These are phyloP conservation scores for Mesotaenium endlicherianum DNA, from an alignment of 139 green algal species.

Conservation along the genomic window DNA sequence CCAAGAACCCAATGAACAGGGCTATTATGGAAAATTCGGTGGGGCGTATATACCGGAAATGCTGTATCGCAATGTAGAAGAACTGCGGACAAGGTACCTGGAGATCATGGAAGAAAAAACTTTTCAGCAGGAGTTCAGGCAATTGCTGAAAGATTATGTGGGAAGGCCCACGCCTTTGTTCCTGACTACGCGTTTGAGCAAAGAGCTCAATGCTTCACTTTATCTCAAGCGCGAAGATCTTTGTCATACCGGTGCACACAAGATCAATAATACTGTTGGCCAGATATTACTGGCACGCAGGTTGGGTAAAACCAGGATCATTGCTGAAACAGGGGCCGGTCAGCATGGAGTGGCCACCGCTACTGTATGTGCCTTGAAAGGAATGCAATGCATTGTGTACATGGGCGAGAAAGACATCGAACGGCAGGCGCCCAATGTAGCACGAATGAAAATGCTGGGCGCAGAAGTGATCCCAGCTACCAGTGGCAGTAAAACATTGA, in stretches of 20 bases:
- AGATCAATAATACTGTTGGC: slow-evolving; percentile 98
- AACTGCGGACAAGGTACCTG: too few relatives aligned
- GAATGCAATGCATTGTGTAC: slow-evolving; percentile 95
- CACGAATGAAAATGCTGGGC: slow-evolving; percentile 94
- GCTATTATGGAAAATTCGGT: too few relatives aligned
- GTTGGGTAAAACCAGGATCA: slow-evolving; percentile 86
- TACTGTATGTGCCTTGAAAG: slow-evolving; percentile 88
- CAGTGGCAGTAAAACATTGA: slow-evolving; percentile 88
- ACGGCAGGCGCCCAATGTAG: slow-evolving; percentile 94
- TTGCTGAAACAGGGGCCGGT: slow-evolving; percentile 94
- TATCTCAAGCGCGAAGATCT: slow-evolving; percentile 98
- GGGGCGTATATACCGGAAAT: too few relatives aligned
- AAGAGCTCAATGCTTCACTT: slow-evolving; percentile 73
- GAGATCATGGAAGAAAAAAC: too few relatives aligned
- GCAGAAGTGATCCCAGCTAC: slow-evolving; percentile 70
- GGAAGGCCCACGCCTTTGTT: slow-evolving; percentile 88
- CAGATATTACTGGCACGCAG: slow-evolving; percentile 15
- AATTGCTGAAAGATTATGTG: slow-evolving; percentile 92
- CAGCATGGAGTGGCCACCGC: slow-evolving; percentile 96
- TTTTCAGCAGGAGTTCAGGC: too few relatives aligned
- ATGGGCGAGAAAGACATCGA: slow-evolving; percentile 96
- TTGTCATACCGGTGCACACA: slow-evolving; percentile 98
- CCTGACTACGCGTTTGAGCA: slow-evolving; percentile 82
- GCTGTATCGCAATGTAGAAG: too few relatives aligned
- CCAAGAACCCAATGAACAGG: too few relatives aligned